Evolutionary conservation across 306 rosid species (phyloP), one percentile per base, ranked within the genome.

Genomic region (Trifolium fragiferum): DNA sequence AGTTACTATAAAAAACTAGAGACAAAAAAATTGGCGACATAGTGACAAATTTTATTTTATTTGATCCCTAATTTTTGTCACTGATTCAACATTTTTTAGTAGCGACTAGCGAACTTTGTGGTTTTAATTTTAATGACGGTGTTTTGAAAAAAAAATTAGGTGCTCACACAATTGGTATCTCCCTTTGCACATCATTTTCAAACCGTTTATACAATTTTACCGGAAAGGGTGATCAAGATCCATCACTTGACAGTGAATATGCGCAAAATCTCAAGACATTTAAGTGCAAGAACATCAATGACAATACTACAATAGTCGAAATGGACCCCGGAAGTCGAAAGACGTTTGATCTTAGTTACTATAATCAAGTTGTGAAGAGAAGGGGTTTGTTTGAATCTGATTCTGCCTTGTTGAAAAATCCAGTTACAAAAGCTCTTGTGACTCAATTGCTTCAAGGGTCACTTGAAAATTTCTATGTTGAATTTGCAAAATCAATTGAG

Each of bases 271-370:
- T 94, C 1, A 94, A 88, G 83, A 80, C 87, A 13, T 91, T 77
- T 11, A 94, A 94, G 81, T 94, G 98, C 84, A 84, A 54, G 76
- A 87, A 57, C 66, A 76, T 68, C 12, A 88, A 43, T 51, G 96
- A 83, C 53, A 91, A 78, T 55, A 84, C 77, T 19, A 83, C 91
- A 50, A 33, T 12, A 2, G 89, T 91, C 18, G 97, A 89, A 82
- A 89, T 94, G 97, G 98, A 94, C 80, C 98, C 98, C 0, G 98
- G 98, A 44, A 94, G 98, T 57, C 82, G 72, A 75, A 82, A 86
- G 20, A 88, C 98, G 60, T 94, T 94, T 78, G 98, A 94, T 74
- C 91, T 89, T 6, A 51, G 85, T 74, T 94, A 94, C 83, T 94
- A 83, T 80, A 23, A 66, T 0, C 85, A 20, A 1, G 78, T 94